Evolutionary conservation across 345 rosid species (phyloP).

Genomic region (Gossypium anomalum): DNA sequence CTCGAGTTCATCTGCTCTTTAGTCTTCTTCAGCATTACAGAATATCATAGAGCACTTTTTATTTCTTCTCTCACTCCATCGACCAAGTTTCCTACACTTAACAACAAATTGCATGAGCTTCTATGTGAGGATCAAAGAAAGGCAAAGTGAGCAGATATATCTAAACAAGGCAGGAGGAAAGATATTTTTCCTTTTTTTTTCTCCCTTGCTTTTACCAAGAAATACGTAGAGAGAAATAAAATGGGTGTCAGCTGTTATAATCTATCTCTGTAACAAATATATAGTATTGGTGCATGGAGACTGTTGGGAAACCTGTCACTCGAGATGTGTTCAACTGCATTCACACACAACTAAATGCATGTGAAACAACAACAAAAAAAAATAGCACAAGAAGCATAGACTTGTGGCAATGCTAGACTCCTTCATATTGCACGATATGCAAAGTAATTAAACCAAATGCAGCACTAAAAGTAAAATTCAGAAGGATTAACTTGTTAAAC

Average conservation of each 20-base stretch:
- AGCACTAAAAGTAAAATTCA: not conserved
- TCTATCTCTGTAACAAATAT: not conserved
- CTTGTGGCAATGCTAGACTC: not conserved
- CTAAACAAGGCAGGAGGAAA: not conserved
- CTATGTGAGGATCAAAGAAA: not conserved
- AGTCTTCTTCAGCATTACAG: not conserved
- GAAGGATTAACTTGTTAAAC: not conserved
- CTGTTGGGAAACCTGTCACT: not conserved
- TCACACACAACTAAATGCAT: not conserved
- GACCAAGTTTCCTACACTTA: constrained; percentile 12
- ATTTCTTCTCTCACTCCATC: constrained; percentile 7
- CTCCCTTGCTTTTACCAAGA: too few species aligned
- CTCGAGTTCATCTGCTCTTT: not conserved
- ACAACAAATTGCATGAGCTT: not conserved
- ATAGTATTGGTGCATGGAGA: not conserved
- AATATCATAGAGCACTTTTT: constrained; percentile 1
- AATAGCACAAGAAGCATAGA: not conserved
- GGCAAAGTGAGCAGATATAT: not conserved
- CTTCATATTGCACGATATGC: not conserved
- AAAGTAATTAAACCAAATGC: not conserved
- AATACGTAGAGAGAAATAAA: too few species aligned
- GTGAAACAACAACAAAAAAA: too few species aligned
- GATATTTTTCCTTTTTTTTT: not conserved
- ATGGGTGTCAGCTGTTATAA: not conserved
- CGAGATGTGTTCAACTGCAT: not conserved